phyloP scores from a whole-genome alignment of 805 yeast genomes.

The Saccharomyces jurei region DNA sequence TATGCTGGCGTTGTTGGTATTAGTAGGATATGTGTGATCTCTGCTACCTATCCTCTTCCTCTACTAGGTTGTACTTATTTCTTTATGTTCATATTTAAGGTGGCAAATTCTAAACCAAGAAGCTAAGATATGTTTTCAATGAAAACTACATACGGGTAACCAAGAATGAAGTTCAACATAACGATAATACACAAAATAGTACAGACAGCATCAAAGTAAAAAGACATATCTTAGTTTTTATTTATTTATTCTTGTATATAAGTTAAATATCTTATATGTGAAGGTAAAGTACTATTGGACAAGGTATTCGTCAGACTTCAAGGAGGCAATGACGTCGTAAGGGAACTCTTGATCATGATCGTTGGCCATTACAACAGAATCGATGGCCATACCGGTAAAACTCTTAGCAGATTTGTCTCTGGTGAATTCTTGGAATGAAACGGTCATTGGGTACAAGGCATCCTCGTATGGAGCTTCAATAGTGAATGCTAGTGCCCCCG shows the following conservation, averaged over 20 bases:
- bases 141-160: not conserved
- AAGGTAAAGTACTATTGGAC: conserved; percentile 32
- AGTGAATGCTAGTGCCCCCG: conserved; percentile 73
- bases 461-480: conserved; percentile 75
- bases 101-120: not conserved
- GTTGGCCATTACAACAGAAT: conserved; percentile 44
- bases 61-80: not conserved
- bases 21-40: not conserved
- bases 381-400: conserved; percentile 59
- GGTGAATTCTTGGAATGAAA: conserved; percentile 46
- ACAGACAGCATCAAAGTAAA: not conserved
- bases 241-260: not conserved
- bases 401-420: conserved; percentile 35
- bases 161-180: not conserved
- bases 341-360: conserved; percentile 54
- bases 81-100: not conserved
- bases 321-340: conserved; percentile 54
- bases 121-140: not conserved
- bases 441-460: conserved; percentile 78
- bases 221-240: not conserved
- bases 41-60: not conserved
- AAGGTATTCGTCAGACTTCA: conserved; percentile 51
- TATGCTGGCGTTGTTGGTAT: not conserved
- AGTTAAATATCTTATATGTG: not conserved
- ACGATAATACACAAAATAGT: not conserved